Conservation (phyloP, 1,284 basidiomycete genomes). For the Coniferiporia sulphurascens region DNA sequence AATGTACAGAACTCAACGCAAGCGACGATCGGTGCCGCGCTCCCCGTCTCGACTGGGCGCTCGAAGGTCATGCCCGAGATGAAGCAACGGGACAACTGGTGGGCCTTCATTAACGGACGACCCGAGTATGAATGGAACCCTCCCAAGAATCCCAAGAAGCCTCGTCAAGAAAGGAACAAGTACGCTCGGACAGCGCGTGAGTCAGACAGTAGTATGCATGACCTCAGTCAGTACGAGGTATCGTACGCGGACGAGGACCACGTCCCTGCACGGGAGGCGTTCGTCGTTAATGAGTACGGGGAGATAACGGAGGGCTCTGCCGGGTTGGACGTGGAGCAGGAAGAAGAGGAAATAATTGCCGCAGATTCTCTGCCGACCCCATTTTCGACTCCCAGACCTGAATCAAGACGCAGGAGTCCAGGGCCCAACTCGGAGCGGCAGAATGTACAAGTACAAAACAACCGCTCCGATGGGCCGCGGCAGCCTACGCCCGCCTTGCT, state of each 20-base stretch:
- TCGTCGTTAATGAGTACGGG: conserved; percentile 14
- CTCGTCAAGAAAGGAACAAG: conserved; percentile 2
- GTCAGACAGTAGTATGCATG: conserved; percentile 27
- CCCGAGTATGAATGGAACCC: conserved; percentile 65
- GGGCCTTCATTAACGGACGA: conserved; percentile 66
- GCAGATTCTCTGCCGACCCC: conserved; percentile 38
- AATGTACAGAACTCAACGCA: conserved; percentile 55
- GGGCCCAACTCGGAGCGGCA: conserved; percentile 16
- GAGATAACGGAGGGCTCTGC: conserved; percentile 25
- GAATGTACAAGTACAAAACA: neutral
- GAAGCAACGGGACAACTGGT: conserved; percentile 69
- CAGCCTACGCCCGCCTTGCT: conserved; percentile 56
- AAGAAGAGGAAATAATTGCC: conserved; percentile 30
- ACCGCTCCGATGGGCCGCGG: conserved; percentile 27
- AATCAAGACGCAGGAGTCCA: conserved; percentile 11
- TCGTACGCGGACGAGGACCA: conserved; percentile 21
- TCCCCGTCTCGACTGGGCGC: conserved; percentile 22
- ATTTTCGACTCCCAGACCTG: conserved; percentile 33
- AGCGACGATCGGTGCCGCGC: conserved; percentile 47
- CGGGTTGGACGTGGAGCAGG: conserved; percentile 36
- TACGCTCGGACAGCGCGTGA: conserved; percentile 22
- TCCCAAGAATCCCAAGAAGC: conserved; percentile 38
- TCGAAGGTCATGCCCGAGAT: conserved; percentile 55
- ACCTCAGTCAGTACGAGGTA: conserved; percentile 25
- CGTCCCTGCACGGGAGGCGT: conserved; percentile 5